Base-by-base conservation (phyloP, 768 basidiomycete genomes). In the Boletus edulis region DNA sequence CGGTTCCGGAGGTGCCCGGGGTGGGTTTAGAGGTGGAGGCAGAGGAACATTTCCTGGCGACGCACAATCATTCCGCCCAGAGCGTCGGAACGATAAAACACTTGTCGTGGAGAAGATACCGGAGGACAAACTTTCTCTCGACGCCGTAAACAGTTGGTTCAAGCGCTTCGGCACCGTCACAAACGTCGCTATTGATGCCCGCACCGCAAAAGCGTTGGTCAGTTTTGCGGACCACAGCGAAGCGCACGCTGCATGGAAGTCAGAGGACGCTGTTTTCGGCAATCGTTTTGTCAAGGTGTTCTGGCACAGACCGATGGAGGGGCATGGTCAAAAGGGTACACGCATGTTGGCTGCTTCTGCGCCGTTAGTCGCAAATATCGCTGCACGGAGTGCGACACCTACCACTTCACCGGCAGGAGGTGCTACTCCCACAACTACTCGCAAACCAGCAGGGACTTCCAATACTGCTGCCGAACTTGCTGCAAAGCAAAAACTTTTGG, bases 41-140 rank as follows among this genome's bases (percentile, higher is more conserved):
- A 73, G 74, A 29, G 84, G 86, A 29, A 78, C 76, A n/a, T 89
- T 88, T 62, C 72, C 77, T 46, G 84, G 81, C 7, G 87, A 87
- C 31, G 82, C 78, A 8, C 82, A 83, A 55, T 82, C 76, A 52
- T 87, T 87, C 75, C 82, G 82, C 11, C 83, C 83, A 27, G 84
- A 85, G 58, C 80, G 81, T 58, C 77, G 85, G 54, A 82, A 81
- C 56, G 85, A 86, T 70, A 89, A 86, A 72, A 93, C 90, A 0
- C 78, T 98, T 20, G 92, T 97, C 14, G 88, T 98, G 35, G 93
- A 97, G 72, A 94, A 94, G 75, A 95, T 98, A 53, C 95, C 95
- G 0, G 81, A 86, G 47, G 87, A 91, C 57, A 86, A 89, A 60
- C 79, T 96, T 39, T 82, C 82, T 14, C 81, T 93, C 14, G 87